phyloP scores from a whole-genome alignment of 768 basidiomycete genomes.

The Pleurotus eryngii region DNA sequence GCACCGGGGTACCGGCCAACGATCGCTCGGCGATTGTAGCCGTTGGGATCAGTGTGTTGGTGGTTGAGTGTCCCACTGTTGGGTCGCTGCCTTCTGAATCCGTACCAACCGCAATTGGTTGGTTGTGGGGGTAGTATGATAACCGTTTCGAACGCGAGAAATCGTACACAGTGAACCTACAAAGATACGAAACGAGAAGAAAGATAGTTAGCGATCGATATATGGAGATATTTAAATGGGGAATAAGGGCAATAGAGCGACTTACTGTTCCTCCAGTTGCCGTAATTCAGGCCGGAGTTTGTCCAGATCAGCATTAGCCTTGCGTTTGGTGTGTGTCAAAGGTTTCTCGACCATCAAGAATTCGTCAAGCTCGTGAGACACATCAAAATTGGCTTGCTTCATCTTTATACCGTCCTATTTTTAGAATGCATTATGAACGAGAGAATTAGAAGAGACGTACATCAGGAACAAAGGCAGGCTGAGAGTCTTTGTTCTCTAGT shows the following conservation, averaged over 20 bases:
- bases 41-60: slow-evolving; percentile 40
- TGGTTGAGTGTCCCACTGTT: slow-evolving; percentile 38
- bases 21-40: slow-evolving; percentile 49
- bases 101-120: slow-evolving; percentile 47
- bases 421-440: neutral
- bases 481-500: slow-evolving; percentile 63
- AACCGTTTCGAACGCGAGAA: slow-evolving; percentile 66
- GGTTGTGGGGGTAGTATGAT: slow-evolving; percentile 88
- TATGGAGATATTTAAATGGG: neutral
- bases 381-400: slow-evolving; percentile 97
- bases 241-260: slow-evolving; percentile 10
- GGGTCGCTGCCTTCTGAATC: slow-evolving; percentile 40
- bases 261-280: slow-evolving; percentile 90
- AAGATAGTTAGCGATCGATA: neutral
- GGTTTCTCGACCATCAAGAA: slow-evolving; percentile 97
- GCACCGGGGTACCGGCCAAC: slow-evolving; percentile 39
- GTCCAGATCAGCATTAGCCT: slow-evolving; percentile 79
- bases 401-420: slow-evolving; percentile 46
- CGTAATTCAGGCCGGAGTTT: slow-evolving; percentile 90
- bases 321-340: slow-evolving; percentile 91
- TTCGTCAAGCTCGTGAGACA: slow-evolving; percentile 96
- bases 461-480: slow-evolving; percentile 89
- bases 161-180: slow-evolving; percentile 88
- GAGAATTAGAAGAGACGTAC: slow-evolving; percentile 48
- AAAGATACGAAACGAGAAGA: slow-evolving; percentile 9